phyloP scores from a whole-genome alignment of 2,329 filamentous ascomycete species.

The Ceratocystis diversiconidia region DNA sequence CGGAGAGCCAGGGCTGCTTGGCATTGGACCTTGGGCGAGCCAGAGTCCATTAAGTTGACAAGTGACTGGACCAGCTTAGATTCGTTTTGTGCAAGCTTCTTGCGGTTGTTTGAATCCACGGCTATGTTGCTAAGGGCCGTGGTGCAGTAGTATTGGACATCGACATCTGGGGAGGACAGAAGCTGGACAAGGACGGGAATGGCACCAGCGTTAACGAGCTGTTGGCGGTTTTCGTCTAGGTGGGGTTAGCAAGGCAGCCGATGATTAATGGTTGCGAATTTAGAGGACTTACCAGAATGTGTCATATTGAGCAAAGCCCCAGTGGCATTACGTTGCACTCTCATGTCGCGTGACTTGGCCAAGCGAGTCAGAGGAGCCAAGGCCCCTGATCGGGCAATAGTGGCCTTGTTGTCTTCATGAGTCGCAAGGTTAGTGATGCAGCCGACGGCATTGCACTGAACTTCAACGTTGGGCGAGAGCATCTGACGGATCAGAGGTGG shows the following conservation, averaged over 20 bases:
- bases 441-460: constrained; percentile 96
- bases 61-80: constrained; percentile 83
- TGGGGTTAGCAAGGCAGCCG: constrained; percentile 20
- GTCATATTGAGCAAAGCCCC: constrained; percentile 97
- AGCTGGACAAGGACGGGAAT: constrained; percentile 94
- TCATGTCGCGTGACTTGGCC: constrained; percentile 96
- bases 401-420: constrained; percentile 98
- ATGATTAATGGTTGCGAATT: background rate
- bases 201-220: constrained; percentile 93
- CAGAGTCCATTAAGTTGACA: constrained; percentile 93
- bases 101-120: constrained; percentile 80
- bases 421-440: constrained; percentile 98
- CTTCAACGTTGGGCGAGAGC: constrained; percentile 94
- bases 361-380: constrained; percentile 79
- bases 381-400: constrained; percentile 89
- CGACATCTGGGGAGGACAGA: constrained; percentile 81
- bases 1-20: constrained; percentile 87
- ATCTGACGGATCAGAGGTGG: constrained; percentile 91
- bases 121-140: constrained; percentile 97
- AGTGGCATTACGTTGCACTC: constrained; percentile 92
- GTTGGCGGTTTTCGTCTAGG: constrained; percentile 87
- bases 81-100: constrained; percentile 81
- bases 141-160: constrained; percentile 98
- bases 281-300: constrained; percentile 60
- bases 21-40: constrained; percentile 93